phyloP scores from a whole-genome alignment of 2,329 filamentous ascomycete genomes.

The Epichloe typhina region DNA sequence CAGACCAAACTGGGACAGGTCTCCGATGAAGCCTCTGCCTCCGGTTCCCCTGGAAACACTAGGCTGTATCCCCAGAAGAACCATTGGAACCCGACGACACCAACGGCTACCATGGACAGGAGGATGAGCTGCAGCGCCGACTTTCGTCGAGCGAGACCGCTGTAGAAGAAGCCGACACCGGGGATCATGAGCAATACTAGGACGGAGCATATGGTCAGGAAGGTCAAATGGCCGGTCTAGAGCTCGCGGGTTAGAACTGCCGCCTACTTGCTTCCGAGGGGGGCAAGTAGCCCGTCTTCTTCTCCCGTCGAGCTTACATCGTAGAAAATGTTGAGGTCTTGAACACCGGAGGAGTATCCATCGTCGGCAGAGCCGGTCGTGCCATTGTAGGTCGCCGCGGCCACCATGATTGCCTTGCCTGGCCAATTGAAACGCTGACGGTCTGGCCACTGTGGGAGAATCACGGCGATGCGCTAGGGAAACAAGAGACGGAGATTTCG shows the following conservation, averaged over 20 bases:
- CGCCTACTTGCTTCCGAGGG: background rate
- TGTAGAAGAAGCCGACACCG: conserved; percentile 91
- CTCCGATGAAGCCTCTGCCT: conserved; percentile 65
- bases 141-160: conserved; percentile 76
- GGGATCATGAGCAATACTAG: conserved; percentile 88
- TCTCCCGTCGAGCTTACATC: conserved; percentile 36
- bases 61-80: conserved; percentile 93
- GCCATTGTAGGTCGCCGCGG: conserved; percentile 34
- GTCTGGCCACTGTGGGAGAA: background rate
- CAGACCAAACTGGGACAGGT: conserved; percentile 70
- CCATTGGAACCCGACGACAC: conserved; percentile 79
- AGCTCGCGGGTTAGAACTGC: background rate
- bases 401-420: conserved; percentile 10
- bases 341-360: conserved; percentile 37
- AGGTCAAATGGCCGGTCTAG: conserved; percentile 69
- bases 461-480: too few relatives aligned
- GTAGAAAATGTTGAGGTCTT: conserved; percentile 77
- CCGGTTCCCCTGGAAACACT: conserved; percentile 56
- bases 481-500: background rate
- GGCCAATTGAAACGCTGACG: background rate
- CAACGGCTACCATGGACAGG: conserved; percentile 69
- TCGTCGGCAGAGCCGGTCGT: conserved; percentile 33
- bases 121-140: conserved; percentile 78
- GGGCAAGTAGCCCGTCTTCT: too few relatives aligned
- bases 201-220: conserved; percentile 63